phyloP scores from a whole-genome alignment of 2,329 filamentous ascomycete genomes.

The Claviceps paspali region DNA sequence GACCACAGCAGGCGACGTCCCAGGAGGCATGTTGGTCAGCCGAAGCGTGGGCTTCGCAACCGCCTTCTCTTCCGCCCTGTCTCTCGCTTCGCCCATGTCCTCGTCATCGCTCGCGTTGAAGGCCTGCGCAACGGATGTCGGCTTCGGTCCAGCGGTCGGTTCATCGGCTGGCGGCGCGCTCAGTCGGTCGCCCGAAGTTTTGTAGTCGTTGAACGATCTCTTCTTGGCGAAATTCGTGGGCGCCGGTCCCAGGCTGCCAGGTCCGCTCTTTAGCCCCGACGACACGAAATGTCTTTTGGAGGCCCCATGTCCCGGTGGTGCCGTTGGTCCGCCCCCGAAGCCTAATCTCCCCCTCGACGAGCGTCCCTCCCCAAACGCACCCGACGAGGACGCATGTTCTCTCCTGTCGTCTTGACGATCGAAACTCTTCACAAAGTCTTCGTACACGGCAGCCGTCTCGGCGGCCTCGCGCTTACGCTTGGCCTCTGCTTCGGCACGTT shows the following conservation, averaged over 20 bases:
- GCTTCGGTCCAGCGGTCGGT: conserved; percentile 19
- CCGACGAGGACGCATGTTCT: background rate
- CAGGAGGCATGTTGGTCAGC: conserved; percentile 44
- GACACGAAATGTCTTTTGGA: conserved; percentile 51
- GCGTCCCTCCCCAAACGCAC: conserved; percentile 12
- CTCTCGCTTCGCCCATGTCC: conserved; percentile 25
- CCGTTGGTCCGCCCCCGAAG: background rate
- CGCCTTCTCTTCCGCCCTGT: conserved; percentile 40
- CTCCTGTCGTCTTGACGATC: conserved; percentile 40
- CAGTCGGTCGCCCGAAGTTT: conserved; percentile 19
- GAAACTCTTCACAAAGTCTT: conserved; percentile 75
- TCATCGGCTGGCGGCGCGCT: conserved; percentile 22
- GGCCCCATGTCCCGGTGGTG: conserved; percentile 5
- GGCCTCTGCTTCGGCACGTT: conserved; percentile 78
- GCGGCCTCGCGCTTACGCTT: conserved; percentile 73
- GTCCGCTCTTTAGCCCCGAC: conserved; percentile 41
- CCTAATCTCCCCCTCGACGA: conserved; percentile 4
- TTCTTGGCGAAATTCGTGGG: conserved; percentile 37
- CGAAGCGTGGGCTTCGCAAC: conserved; percentile 47
- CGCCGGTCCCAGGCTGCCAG: conserved; percentile 43
- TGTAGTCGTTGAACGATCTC: conserved; percentile 30
- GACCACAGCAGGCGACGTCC: conserved; percentile 42
- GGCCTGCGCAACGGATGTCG: conserved; percentile 49
- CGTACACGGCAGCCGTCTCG: conserved; percentile 74
- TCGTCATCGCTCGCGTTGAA: conserved; percentile 56